These are phyloP conservation scores for Ceratobasidium sp. DNA, from an alignment of 1,284 basidiomycete genomes.

Conservation along the genomic window DNA sequence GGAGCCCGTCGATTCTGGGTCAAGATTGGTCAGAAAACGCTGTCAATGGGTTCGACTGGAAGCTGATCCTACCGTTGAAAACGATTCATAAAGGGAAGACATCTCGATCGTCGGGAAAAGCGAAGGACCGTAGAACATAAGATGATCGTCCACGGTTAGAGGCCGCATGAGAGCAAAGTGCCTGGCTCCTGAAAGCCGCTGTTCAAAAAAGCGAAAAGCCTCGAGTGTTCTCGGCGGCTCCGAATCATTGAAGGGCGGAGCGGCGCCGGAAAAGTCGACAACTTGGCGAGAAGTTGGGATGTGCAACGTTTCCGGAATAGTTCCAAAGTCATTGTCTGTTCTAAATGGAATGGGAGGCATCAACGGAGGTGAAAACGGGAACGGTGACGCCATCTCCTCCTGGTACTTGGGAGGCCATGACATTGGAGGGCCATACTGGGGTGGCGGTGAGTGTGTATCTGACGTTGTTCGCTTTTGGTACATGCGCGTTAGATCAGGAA, in stretches of 20 bases:
- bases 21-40: constrained; percentile 33
- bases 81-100: constrained; percentile 37
- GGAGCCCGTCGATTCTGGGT: constrained; percentile 37
- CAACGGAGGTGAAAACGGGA: constrained; percentile 34
- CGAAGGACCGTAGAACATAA: constrained; percentile 40
- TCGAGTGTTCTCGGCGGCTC: constrained; percentile 40
- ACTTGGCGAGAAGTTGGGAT: constrained; percentile 31
- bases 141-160: constrained; percentile 36
- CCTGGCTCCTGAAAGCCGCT: constrained; percentile 38
- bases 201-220: constrained; percentile 42
- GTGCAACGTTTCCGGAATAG: constrained; percentile 40
- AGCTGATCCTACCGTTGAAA: constrained; percentile 33
- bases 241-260: constrained; percentile 41
- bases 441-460: constrained; percentile 41
- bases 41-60: constrained; percentile 2
- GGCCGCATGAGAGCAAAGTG: constrained; percentile 38
- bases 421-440: constrained; percentile 38
- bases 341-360: constrained; percentile 27
- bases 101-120: constrained; percentile 42
- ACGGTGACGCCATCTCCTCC: constrained; percentile 36
- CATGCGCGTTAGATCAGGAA: constrained; percentile 42
- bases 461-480: constrained; percentile 40
- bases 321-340: constrained; percentile 28
- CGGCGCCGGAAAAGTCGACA: constrained; percentile 35
- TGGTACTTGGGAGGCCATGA: constrained; percentile 41